Evolutionary conservation across 805 yeast species (phyloP), one percentile per base, ranked within the genome.

Genomic region (Suhomyces sp.): DNA sequence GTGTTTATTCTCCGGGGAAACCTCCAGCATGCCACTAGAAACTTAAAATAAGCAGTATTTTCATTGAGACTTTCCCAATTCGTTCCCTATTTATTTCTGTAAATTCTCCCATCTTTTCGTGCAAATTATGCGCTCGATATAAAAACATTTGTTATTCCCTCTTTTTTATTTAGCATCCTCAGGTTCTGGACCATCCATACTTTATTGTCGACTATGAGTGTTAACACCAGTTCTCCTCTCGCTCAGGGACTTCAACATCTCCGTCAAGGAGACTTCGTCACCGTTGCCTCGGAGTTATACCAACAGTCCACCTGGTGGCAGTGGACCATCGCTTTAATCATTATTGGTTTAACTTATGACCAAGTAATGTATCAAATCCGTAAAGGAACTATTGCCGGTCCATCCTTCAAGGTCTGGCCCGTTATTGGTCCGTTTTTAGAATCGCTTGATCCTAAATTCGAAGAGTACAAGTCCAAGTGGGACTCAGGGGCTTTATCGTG

Each of bases 391-490:
- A 88, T 91, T 58, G 96, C 88, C 6, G 98, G 98, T 15, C 98
- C 97, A 10, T 63, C 67, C 28, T 80, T 73, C 59, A 93, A 93
- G 63, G 53, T 88, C 39, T 91, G 95, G 88, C 98, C 98, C 2
- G 71, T 93, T 32, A 90, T 93, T 48, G 98, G 98, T 2, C 98
- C 98, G 3, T 93, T 93, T 51, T 69, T 93, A 60, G 97, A 93
- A 58, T 81, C 93, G 12, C 69, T 93, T 57, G 91, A 93, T 67
- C 98, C 98, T 14, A 90, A 91, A 58, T 93, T 93, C 58, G 95
- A 85, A 55, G 96, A 84, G 54, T 93, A 93, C 62, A 71, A 78
- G 59, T 86, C 86, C 32, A 93, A 93, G 61, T 93, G 98, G 98
- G 79, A 77, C 51, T 81, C 93, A 5, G 98, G 98, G 43, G 93